phyloP scores from a whole-genome alignment of 2,329 filamentous ascomycete genomes.

The Cladosporium colombiae region DNA sequence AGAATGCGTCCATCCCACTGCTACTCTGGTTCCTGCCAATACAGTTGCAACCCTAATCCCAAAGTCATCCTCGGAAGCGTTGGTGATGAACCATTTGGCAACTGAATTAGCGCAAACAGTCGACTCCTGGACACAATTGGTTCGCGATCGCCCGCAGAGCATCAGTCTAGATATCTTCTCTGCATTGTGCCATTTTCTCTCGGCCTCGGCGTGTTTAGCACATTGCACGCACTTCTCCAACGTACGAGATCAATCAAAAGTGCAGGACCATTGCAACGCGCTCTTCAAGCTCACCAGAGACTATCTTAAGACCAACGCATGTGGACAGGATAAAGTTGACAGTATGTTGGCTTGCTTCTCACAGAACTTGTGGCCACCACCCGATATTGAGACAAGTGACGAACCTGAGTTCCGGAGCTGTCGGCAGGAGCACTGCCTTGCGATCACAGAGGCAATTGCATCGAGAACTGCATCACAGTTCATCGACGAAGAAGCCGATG shows the following conservation, averaged over 20 bases:
- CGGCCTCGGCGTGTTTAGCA: constrained; percentile 31
- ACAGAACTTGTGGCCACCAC: constrained; percentile 13
- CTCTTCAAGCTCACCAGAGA: constrained; percentile 37
- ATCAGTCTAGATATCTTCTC: constrained; percentile 17
- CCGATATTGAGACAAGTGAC: background rate
- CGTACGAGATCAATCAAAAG: constrained; percentile 28
- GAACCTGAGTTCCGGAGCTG: background rate
- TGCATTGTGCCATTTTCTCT: constrained; percentile 18
- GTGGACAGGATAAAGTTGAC: constrained; percentile 47
- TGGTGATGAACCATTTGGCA: constrained; percentile 28
- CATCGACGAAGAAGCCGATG: constrained; percentile 41
- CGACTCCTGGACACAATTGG: constrained; percentile 22
- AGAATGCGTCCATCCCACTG: background rate
- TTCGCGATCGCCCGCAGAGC: constrained; percentile 18
- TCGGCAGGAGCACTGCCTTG: constrained; percentile 25
- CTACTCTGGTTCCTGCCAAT: background rate
- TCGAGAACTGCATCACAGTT: constrained; percentile 41
- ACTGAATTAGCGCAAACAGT: constrained; percentile 26
- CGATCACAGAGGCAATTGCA: constrained; percentile 21
- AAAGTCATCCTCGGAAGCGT: constrained; percentile 24
- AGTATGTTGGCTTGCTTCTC: constrained; percentile 22
- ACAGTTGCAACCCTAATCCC: background rate
- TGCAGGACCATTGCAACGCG: constrained; percentile 30
- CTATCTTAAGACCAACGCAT: constrained; percentile 41
- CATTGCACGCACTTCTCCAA: constrained; percentile 33